Base-by-base conservation (phyloP, 768 basidiomycete genomes). In the Panus rudis region DNA sequence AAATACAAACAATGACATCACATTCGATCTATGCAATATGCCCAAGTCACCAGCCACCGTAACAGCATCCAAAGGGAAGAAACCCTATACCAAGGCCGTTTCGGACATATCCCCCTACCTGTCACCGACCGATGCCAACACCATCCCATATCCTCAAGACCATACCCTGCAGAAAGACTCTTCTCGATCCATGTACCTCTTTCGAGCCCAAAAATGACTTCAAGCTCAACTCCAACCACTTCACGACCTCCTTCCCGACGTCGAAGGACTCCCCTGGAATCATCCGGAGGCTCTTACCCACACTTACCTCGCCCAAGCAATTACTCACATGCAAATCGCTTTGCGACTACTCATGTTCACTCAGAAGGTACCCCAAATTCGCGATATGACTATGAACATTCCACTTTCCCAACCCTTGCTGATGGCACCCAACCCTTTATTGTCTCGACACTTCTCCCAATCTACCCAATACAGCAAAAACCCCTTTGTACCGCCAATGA, bases 161-260 rank as follows among this genome's bases (percentile, higher is more conserved):
- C 82, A 46, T 78, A 71, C 81, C 85, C 90, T 47, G 72, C 66
- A 6, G 82, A 84, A 20, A 90, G 58, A 10, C 74, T 76, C 49
- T 73, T 78, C 64, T 91, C 88, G 39, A 89, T 70, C 59, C 84
- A 81, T 49, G 83, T 78, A 52, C 84, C 85, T 58, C 75, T 78
- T 55, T 81, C 79, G 6, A 71, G 75, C 56, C 83, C 80, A 25
- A 72, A 63, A 43, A 76, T 72, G 40, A 60, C 52, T 28, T 70
- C 68, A 37, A 58, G 59, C 4, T 50, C 50, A 11, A 52, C 57
- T 6, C 53, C 55, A 37, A 70, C 70, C 0, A 64, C 66, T 26
- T 74, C 81, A 12, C 75, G 71, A 0, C 73, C 72, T 6, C 63
- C 69, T 43, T 3, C 6, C 66, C 66, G 6, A 78, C 68, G 52